Base-by-base conservation (phyloP, 1,139 yeast species). In the Komagataea norvegica region DNA sequence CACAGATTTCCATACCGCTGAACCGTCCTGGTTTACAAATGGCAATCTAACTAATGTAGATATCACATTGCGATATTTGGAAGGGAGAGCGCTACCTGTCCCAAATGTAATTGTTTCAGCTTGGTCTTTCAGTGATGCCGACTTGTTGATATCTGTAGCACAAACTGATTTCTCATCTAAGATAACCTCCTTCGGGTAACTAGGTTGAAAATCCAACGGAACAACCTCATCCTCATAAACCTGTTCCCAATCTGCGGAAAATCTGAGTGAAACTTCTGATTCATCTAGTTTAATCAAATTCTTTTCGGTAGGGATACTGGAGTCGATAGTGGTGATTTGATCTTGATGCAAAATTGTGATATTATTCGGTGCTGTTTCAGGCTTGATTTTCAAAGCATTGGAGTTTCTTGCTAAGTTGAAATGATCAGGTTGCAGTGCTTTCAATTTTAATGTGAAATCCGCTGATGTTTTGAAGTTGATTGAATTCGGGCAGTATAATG, bases 1-100 rank as follows among this genome's bases (percentile, higher is more conserved):
- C 2, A 79, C 55, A 3, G 77, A 62, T 44, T 74, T 62, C 49
- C 61, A 72, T 1, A 52, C 50, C 6, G 64, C 40, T 1, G 48
- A 38, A 0, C 66, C 70, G 10, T 57, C 40, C 2, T 30, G 29
- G 9, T 45, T 48, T 2, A 46, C 37, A 41, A 59, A 69, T 1
- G 95, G 95, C 1, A 87, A 54, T 47, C 95, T 72, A 4, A 88
- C 68, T 20, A 88, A 57, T 19, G 85, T 83, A 1, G 93, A 82
- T 19, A 85, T 72, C 1, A 91, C 97, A 55, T 93, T 93, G 48
- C 98, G 70, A 51, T 78, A 75, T 41, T 78, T 74, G 0, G 95
- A 78, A 0, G 99, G 99, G 31, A 87, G 62, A 0, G 98, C 94
- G 20, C 95, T 83, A 0, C 98, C 98, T 0, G 98, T 91, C 8